Evolutionary conservation across 768 basidiomycete genomes (phyloP).

Genomic region (Rhizopogon sp.): DNA sequence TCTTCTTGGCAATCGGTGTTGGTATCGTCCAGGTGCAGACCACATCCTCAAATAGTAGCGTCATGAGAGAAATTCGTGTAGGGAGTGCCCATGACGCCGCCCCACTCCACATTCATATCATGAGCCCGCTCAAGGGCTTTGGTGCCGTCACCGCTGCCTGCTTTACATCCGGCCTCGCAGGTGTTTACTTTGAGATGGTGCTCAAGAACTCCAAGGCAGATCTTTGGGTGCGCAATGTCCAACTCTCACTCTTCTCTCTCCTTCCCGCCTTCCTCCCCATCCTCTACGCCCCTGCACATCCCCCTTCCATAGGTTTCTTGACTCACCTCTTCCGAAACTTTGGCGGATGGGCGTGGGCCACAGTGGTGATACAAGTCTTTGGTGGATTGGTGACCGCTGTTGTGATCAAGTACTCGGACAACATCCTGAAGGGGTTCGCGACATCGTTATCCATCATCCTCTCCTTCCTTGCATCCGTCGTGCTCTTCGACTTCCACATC

Average conservation of each 20-base stretch:
- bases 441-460: constrained; percentile 91
- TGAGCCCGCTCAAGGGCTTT: constrained; percentile 81
- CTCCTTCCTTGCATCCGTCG: constrained; percentile 90
- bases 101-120: constrained; percentile 57
- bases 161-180: constrained; percentile 86
- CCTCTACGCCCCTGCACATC: constrained; percentile 44
- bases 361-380: constrained; percentile 83
- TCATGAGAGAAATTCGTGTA: constrained; percentile 36
- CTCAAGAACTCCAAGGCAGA: constrained; percentile 81
- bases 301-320: constrained; percentile 45
- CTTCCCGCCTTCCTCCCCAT: constrained; percentile 85
- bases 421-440: constrained; percentile 96
- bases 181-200: constrained; percentile 94
- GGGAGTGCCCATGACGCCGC: constrained; percentile 68
- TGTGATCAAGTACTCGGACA: constrained; percentile 96
- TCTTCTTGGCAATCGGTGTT: constrained; percentile 88
- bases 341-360: constrained; percentile 93
- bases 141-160: constrained; percentile 81
- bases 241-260: constrained; percentile 85
- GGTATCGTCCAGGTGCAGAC: constrained; percentile 94
- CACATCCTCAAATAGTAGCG: constrained; percentile 28
- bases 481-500: constrained; percentile 85
- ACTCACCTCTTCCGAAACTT: constrained; percentile 76
- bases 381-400: constrained; percentile 92
- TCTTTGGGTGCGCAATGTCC: constrained; percentile 88